Evolutionary conservation across 768 basidiomycete genomes (phyloP), one percentile per base, ranked within the genome.

Genomic region (Lentinula raphanica): DNA sequence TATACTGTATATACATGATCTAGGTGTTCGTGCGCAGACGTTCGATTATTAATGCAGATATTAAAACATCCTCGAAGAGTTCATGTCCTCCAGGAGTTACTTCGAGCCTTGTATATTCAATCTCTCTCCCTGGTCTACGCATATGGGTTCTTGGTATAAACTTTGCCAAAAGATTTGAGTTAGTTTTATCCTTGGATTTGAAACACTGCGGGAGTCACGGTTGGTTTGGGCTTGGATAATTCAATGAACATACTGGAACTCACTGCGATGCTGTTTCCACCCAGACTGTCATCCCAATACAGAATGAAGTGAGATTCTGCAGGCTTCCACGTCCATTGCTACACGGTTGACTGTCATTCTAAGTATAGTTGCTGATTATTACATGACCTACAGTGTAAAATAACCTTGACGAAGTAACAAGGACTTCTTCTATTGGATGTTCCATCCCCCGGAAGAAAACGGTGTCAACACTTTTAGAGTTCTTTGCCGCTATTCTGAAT

Each of bases 1-100:
- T 48, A 2, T 19, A 25, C 5, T 11, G 7, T 21, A 12, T 32
- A 31, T 48, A 39, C 25, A n/a, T n/a, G n/a, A n/a, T n/a, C n/a
- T n/a, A n/a, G n/a, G 74, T 72, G 28, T 72, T 69, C 35, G 75
- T 76, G 23, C 76, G 72, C 46, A 74, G 66, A 21, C 76, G 71
- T 58, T 76, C 74, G 28, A 77, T 68, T 40, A 77, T 70, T 27
- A 77, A 64, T 13, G 69, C 69, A n/a, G 74, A 76, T 54, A 79
- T 68, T 17, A 78, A 61, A 28, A 78, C 72, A 46, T 79, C 77
- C 54, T 78, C 78, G 45, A 77, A 68, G 49, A 64, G 66, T 45
- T 74, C 72, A 58, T 76, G 72, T 1, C 77, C 76, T 59, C 68
- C 63, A 1, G 76, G 72, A 25, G 72, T 69, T 17, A 78, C 68